Conservation (phyloP, 2,329 filamentous ascomycete species). For the Fusarium paranaense region DNA sequence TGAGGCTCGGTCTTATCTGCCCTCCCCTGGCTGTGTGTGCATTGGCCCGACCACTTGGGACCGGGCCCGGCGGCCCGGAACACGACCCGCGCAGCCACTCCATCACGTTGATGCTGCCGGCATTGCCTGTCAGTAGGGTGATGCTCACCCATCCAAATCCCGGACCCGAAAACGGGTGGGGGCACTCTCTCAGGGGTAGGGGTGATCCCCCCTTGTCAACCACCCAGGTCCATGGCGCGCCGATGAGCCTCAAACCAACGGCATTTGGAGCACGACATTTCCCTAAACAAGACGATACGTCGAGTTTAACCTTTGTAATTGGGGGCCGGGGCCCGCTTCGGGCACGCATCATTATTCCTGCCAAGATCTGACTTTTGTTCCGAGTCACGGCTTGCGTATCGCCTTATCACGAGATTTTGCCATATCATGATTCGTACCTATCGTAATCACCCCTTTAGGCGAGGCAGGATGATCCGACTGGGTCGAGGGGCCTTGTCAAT, state of each 20-base stretch:
- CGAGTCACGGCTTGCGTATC: conserved; percentile 24
- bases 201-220: conserved; percentile 3
- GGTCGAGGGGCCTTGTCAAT: not conserved
- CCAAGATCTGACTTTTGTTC: not conserved
- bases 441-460: conserved; percentile 36
- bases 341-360: not conserved
- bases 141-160: conserved; percentile 8
- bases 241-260: conserved; percentile 37
- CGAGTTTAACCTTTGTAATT: not conserved
- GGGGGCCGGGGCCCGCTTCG: conserved; percentile 17
- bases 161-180: conserved; percentile 11
- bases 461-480: conserved; percentile 21
- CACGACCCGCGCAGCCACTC: conserved; percentile 24
- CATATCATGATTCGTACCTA: conserved; percentile 31
- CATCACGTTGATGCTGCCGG: conserved; percentile 33
- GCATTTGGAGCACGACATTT: conserved; percentile 31
- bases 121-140: conserved; percentile 14
- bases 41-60: conserved; percentile 28
- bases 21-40: not conserved
- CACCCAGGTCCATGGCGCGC: conserved; percentile 1
- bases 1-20: conserved; percentile 44
- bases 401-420: conserved; percentile 36
- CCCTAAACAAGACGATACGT: not conserved
- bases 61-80: conserved; percentile 32
- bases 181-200: not conserved